Conservation (phyloP, 2,329 filamentous ascomycete genomes). For the Stagonosporopsis chrysanthemi region DNA sequence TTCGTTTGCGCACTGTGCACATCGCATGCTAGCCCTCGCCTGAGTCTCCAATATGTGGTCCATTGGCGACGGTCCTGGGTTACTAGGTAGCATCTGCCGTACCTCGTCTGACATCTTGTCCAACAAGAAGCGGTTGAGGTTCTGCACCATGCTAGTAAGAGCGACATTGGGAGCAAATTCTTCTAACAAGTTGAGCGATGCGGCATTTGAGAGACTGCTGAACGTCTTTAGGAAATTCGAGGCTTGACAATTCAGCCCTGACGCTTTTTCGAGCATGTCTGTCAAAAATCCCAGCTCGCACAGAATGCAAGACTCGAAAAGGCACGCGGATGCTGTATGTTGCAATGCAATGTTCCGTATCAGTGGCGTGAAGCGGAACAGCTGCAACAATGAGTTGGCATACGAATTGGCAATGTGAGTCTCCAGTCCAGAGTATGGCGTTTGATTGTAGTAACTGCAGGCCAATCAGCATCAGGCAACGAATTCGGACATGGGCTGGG, state of each 20-base stretch:
- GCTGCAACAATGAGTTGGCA: constrained; percentile 87
- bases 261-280: constrained; percentile 97
- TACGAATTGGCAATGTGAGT: constrained; percentile 98
- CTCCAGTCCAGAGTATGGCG: constrained; percentile 87
- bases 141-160: constrained; percentile 83
- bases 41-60: constrained; percentile 77
- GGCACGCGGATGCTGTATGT: constrained; percentile 85
- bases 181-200: constrained; percentile 81
- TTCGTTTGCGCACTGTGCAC: constrained; percentile 86
- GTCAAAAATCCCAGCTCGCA: constrained; percentile 96
- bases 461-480: constrained; percentile 20
- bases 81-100: constrained; percentile 68
- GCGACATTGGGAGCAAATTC: constrained; percentile 77
- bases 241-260: constrained; percentile 92
- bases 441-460: constrained; percentile 89
- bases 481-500: neutral
- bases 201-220: constrained; percentile 79
- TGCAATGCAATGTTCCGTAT: constrained; percentile 87
- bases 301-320: constrained; percentile 82
- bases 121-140: constrained; percentile 83
- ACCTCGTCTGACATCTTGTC: constrained; percentile 82
- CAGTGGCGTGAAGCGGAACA: constrained; percentile 88
- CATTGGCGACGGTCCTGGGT: constrained; percentile 63
- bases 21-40: constrained; percentile 77
- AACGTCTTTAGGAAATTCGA: constrained; percentile 93